A percentile compares a stretch with the other conserved stretches of the same genome.
phyloP scores from a whole-genome alignment of 352 stramenopile species.

The Nothophytophthora sp. region DNA sequence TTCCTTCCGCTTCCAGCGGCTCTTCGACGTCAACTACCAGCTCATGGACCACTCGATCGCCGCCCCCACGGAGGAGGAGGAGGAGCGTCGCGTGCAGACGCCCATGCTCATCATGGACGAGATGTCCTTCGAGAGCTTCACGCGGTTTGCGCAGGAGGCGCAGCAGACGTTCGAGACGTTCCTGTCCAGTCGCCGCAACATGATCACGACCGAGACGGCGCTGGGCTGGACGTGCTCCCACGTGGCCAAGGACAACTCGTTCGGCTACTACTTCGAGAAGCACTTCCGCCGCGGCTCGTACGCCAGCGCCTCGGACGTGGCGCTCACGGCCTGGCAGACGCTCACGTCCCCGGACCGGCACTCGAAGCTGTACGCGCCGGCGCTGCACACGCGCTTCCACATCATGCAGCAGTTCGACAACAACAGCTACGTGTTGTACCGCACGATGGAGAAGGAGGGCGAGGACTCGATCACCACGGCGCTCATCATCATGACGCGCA shows the following conservation, averaged over 20 bases:
- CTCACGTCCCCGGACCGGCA: constrained; percentile 43
- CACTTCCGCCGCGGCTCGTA: constrained; percentile 27
- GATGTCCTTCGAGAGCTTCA: constrained; percentile 56
- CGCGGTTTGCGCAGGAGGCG: constrained; percentile 42
- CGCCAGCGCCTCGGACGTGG: constrained; percentile 25
- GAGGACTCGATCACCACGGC: constrained; percentile 60
- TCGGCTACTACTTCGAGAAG: constrained; percentile 62
- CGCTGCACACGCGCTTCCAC: constrained; percentile 55
- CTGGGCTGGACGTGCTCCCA: constrained; percentile 55
- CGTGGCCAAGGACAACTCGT: constrained; percentile 46
- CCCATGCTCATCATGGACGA: constrained; percentile 62
- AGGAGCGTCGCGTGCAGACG: constrained; percentile 37
- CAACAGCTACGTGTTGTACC: constrained; percentile 55
- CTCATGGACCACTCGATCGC: constrained; percentile 59
- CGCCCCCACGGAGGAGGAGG: constrained; percentile 22
- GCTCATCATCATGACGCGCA: constrained; percentile 58
- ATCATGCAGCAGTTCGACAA: constrained; percentile 58
- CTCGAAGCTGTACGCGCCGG: constrained; percentile 51
- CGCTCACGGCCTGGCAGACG: constrained; percentile 41
- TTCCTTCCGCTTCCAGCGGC: constrained; percentile 49
- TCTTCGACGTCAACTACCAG: constrained; percentile 63
- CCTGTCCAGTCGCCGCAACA: constrained; percentile 38
- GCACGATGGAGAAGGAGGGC: constrained; percentile 60
- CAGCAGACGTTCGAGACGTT: constrained; percentile 43
- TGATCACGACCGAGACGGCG: constrained; percentile 50